Conservation (phyloP, 192 early-diverging fungal genomes). For the Glomus cerebriforme region DNA sequence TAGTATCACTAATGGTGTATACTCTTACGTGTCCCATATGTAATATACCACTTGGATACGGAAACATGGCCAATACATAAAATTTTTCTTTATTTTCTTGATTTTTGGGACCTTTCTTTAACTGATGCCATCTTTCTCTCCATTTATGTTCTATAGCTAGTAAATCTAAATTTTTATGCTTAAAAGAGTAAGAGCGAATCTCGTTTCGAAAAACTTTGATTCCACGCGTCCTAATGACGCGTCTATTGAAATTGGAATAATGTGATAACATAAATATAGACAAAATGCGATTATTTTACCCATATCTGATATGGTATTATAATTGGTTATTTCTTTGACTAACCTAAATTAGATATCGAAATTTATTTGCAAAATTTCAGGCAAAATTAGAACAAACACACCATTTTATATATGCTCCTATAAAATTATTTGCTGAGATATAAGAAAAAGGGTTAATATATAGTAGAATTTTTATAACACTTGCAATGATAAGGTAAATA, state of each 20-base stretch:
- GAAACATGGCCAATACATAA: constrained; percentile 94
- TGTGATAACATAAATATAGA: neutral
- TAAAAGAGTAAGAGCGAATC: neutral
- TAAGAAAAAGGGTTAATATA: too few relatives aligned
- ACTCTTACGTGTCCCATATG: constrained; percentile 98
- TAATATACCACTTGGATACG: constrained; percentile 89
- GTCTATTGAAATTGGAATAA: neutral
- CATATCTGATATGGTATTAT: too few relatives aligned
- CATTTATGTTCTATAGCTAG: constrained; percentile 64
- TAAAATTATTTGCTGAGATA: too few relatives aligned
- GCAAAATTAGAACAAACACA: too few relatives aligned
- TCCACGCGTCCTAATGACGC: neutral
- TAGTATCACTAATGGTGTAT: constrained; percentile 88
- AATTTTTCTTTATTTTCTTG: constrained; percentile 51
- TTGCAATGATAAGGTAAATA: constrained; percentile 8
- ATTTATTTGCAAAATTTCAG: too few relatives aligned
- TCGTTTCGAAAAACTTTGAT: neutral
- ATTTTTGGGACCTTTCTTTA: neutral
- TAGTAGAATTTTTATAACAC: neutral
- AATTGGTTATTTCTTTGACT: too few relatives aligned
- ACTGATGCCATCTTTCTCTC: constrained; percentile 53
- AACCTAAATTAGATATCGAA: too few relatives aligned
- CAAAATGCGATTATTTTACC: too few relatives aligned
- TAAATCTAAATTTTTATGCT: constrained; percentile 48
- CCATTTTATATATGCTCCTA: too few relatives aligned